Base-by-base conservation (phyloP, 805 yeast genomes). In the Cyberlindnera euphorbiiphila region DNA sequence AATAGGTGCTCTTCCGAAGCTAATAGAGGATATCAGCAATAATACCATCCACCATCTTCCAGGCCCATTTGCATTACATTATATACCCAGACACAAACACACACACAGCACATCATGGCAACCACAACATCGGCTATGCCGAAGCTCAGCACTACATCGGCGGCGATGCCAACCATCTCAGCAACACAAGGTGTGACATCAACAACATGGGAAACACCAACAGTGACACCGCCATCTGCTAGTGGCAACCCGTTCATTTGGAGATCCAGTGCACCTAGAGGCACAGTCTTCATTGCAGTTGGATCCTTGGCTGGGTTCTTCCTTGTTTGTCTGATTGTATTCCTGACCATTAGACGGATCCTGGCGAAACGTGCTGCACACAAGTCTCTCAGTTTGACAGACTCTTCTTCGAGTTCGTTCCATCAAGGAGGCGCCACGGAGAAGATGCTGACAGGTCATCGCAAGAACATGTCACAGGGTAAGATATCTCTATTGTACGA, bases 241-340 rank as follows among this genome's bases (percentile, higher is more conserved):
- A 50, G 49, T 13, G 62, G 69, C 34, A 86, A 86, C 58, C 95
- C 95, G 9, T 78, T 71, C 51, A 66, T 86, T 14, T 60, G 71
- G 47, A 59, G 64, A 31, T 60, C 77, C 6, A 54, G 54, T 15
- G 66, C 69, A 31, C 85, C 88, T 1, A 69, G 74, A 32, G 95
- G 95, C 2, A 82, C 93, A 1, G 88, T 87, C 3, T 86, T 85
- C 61, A 86, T 87, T 35, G 82, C 85, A 0, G 82, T 85, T 29
- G 95, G 94, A 2, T 66, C 81, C 9, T 67, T 80, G 25, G 76
- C 80, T 5, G 85, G 80, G 0, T 78, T 76, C 25, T 62, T 83
- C 4, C 59, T 79, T 15, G 44, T 80, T 4, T 69, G 68, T 1
- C 66, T 81, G 26, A 46, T 72, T 9, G 46, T 68, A 11, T 79